These are phyloP conservation scores for Ascomycota sp. DNA, from an alignment of 2,329 filamentous ascomycete genomes.

Conservation along the genomic window DNA sequence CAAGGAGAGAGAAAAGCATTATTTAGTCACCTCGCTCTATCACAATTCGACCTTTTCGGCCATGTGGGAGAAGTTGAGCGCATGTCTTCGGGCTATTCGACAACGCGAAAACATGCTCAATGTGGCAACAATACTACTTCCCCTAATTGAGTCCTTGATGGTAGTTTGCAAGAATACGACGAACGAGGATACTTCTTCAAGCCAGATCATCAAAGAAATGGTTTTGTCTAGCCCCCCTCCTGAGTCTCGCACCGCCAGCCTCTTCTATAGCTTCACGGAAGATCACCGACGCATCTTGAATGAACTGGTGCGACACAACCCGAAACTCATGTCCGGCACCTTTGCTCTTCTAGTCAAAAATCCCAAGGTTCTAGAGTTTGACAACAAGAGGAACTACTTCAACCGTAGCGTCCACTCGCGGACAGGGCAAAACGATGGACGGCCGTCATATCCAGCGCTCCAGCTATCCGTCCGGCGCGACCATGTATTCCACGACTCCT, in stretches of 20 bases:
- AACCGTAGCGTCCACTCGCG: constrained; percentile 65
- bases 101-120: constrained; percentile 90
- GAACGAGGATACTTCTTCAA: constrained; percentile 35
- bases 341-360: constrained; percentile 94
- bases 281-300: constrained; percentile 95
- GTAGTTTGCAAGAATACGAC: constrained; percentile 97
- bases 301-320: constrained; percentile 87
- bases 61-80: constrained; percentile 80
- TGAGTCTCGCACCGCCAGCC: constrained; percentile 59
- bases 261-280: constrained; percentile 96
- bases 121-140: constrained; percentile 83
- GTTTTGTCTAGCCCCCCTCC: constrained; percentile 51
- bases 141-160: constrained; percentile 91
- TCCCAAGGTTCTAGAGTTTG: constrained; percentile 93
- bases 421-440: constrained; percentile 42
- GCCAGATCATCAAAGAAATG: constrained; percentile 38
- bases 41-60: constrained; percentile 75
- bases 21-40: constrained; percentile 70
- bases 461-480: constrained; percentile 81
- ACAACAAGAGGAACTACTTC: constrained; percentile 99
- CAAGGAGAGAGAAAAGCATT: constrained; percentile 45
- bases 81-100: constrained; percentile 69
- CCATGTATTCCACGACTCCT: constrained; percentile 93
- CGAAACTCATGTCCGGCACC: constrained; percentile 94
- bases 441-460: constrained; percentile 47